phyloP scores from a whole-genome alignment of 805 yeast genomes.

The Candida jianshihensis region DNA sequence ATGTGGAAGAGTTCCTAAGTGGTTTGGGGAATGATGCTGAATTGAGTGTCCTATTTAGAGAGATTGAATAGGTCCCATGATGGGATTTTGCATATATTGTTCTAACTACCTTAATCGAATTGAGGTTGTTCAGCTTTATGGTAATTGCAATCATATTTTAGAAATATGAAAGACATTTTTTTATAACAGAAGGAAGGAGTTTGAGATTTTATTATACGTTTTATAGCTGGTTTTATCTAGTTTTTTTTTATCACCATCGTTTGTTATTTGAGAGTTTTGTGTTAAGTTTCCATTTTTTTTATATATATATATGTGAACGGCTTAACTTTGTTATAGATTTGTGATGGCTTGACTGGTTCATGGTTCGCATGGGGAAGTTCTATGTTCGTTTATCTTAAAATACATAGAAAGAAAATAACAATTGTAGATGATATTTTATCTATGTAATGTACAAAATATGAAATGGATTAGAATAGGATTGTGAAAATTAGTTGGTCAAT shows the following conservation, averaged over 20 bases:
- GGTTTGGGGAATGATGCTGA: slow-evolving; percentile 41
- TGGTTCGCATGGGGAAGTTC: neutral
- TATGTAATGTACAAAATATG: neutral
- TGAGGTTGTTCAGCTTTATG: neutral
- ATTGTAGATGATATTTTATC: neutral
- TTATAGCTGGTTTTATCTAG: no score
- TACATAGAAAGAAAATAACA: no score
- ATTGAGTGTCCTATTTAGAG: slow-evolving; percentile 29
- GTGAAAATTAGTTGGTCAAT: slow-evolving; percentile 26
- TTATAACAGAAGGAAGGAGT: no score
- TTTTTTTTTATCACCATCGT: no score
- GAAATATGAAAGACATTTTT: no score
- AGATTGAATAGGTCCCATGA: slow-evolving; percentile 6
- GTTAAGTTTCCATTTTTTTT: neutral
- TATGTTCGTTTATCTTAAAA: neutral
- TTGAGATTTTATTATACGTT: no score
- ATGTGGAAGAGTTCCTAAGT: slow-evolving; percentile 62
- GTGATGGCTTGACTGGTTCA: neutral
- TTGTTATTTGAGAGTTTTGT: neutral
- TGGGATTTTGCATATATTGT: neutral
- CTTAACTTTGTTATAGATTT: neutral
- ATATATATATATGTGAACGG: no score
- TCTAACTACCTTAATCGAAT: neutral
- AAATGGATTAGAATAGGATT: neutral
- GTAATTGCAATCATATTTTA: no score